phyloP scores from a whole-genome alignment of 2,329 filamentous ascomycete genomes.

The Penicillium sp. region DNA sequence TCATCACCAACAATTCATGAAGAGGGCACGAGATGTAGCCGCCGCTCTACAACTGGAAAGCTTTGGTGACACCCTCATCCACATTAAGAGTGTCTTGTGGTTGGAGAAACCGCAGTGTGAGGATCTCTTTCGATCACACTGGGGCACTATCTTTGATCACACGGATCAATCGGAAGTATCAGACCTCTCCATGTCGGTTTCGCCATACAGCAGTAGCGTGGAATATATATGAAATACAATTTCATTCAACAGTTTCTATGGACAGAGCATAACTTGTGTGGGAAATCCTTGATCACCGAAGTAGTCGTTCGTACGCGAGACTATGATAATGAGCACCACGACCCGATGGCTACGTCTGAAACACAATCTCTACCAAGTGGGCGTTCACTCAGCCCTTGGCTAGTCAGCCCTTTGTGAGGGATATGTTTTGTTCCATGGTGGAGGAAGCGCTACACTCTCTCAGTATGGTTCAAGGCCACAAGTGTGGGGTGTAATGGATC shows the following conservation, averaged over 20 bases:
- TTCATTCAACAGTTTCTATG: neutral
- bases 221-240: neutral
- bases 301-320: neutral
- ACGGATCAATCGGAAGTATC: neutral
- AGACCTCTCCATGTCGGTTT: neutral
- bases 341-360: neutral
- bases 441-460: neutral
- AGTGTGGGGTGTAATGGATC: too few species aligned
- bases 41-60: constrained; percentile 12
- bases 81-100: constrained; percentile 24
- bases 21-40: constrained; percentile 11
- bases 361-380: neutral
- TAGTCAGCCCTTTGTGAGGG: too few species aligned
- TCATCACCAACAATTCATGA: constrained; percentile 21
- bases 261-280: neutral
- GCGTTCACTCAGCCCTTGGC: neutral
- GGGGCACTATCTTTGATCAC: constrained; percentile 16
- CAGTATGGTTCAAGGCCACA: neutral
- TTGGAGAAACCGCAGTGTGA: constrained; percentile 19
- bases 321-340: neutral
- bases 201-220: neutral
- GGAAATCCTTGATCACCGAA: neutral
- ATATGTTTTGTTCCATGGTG: neutral
- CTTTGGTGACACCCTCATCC: constrained; percentile 13
- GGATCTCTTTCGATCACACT: constrained; percentile 20